Base-by-base conservation (phyloP, 1,284 basidiomycete species). In the Ustilago curta region DNA sequence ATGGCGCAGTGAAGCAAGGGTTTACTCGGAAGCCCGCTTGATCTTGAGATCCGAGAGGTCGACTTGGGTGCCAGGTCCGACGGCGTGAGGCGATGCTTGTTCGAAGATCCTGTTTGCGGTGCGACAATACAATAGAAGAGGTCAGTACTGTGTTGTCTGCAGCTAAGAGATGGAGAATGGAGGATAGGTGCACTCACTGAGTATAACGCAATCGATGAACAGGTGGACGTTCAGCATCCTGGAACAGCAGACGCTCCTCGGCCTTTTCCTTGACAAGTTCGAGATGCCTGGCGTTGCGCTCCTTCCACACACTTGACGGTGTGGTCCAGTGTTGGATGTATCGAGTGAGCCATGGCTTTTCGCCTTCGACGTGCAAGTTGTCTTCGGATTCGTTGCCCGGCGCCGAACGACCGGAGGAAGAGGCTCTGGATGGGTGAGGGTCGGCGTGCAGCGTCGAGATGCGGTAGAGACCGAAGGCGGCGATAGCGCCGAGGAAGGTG, bases 21-120 rank as follows among this genome's bases (percentile, higher is more conserved):
- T 44, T 59, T 56, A 75, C 59, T 80, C 70, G 50, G 62, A 64
- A 42, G 61, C 64, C 39, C 57, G 69, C 72, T 80, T 83, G 63
- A 83, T 73, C 57, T 80, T 75, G 56, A 83, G 68, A 55, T 81
- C 78, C 7, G 78, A 79, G 11, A 82, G 70, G 58, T 83, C 79
- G 40, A 70, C 74, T 68, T 79, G 70, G 43, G 63, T 64, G 31
- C 80, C 80, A 11, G 72, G 58, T 31, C 59, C 62, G 32, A 80
- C 44, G 25, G 64, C 64, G 68, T 81, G 78, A 21, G 81, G 81
- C 52, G 81, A 83, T 50, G 78, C 80, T 51, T 74, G 73, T 57
- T 82, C 77, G 53, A 83, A 83, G 44, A 59, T 70, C 48, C 81
- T 81, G 50, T 32, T 35, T 18, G 6, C 3, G 43, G 12, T 25